phyloP scores from a whole-genome alignment of 257 asterid species.

The Capsicum baccatum region DNA sequence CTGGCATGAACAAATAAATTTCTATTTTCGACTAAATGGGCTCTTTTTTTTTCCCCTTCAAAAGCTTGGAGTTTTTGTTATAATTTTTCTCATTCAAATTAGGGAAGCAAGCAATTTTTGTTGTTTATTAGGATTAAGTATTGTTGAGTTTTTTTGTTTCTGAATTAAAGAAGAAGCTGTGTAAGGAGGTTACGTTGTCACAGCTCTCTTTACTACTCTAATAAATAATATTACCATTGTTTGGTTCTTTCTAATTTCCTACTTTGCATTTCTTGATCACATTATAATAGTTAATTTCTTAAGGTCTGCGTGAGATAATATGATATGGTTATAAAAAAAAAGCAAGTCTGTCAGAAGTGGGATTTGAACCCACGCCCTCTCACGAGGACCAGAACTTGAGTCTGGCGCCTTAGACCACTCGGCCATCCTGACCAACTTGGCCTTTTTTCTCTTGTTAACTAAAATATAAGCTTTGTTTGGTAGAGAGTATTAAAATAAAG shows the following conservation, averaged over 20 bases:
- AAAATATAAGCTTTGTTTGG: too few relatives aligned
- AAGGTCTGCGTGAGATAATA: too few relatives aligned
- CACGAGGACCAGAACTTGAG: constrained; percentile 84
- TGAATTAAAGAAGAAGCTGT: constrained; percentile 10
- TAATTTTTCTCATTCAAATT: not conserved
- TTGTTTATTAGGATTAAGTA: not conserved
- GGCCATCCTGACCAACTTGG: constrained; percentile 43
- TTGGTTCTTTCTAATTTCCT: not conserved
- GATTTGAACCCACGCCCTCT: constrained; percentile 91
- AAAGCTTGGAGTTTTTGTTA: not conserved
- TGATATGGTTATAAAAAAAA: too few relatives aligned
- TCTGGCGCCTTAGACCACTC: constrained; percentile 98
- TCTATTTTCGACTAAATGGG: not conserved
- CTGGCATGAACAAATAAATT: constrained; percentile 36
- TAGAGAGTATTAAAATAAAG: too few relatives aligned
- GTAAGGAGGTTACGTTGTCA: not conserved
- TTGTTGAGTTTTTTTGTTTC: not conserved
- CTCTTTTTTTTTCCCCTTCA: not conserved
- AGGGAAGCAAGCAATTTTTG: not conserved
- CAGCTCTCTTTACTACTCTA: not conserved
- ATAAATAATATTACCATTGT: constrained; percentile 1
- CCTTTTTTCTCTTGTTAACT: too few relatives aligned
- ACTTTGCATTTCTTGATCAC: not conserved
- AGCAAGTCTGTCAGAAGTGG: constrained; percentile 54
- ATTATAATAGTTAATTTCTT: not conserved